phyloP scores from a whole-genome alignment of 1,139 yeast species.

The Debaryomycetaceae sp. region DNA sequence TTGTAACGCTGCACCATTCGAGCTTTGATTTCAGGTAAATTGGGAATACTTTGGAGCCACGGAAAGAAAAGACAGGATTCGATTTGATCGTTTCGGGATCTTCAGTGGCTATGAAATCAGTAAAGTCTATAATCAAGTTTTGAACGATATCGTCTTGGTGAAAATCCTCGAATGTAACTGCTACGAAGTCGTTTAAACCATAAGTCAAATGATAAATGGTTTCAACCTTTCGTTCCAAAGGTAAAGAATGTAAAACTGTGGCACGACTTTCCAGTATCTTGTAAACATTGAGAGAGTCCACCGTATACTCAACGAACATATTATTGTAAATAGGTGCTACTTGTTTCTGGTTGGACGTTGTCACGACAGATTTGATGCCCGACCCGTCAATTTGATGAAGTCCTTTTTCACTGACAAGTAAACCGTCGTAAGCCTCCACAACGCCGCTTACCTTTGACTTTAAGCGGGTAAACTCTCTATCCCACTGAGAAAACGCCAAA shows the following conservation, averaged over 20 bases:
- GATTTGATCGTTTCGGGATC: slow-evolving; percentile 9
- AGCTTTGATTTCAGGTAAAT: background rate
- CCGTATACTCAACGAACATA: background rate
- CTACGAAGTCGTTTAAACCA: background rate
- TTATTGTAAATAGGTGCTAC: background rate
- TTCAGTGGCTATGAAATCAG: slow-evolving; percentile 22
- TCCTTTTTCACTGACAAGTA: background rate
- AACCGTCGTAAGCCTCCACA: background rate
- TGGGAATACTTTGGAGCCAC: background rate
- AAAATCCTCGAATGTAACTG: background rate
- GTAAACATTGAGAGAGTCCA: background rate
- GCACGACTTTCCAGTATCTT: background rate
- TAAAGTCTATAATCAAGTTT: slow-evolving; percentile 22
- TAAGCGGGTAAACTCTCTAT: background rate
- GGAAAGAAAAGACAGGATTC: background rate
- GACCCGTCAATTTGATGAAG: background rate
- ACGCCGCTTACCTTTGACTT: slow-evolving; percentile 4
- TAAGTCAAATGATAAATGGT: background rate
- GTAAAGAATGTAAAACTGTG: background rate
- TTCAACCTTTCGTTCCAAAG: background rate
- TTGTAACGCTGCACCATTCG: background rate
- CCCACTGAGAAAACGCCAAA: background rate
- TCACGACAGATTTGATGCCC: background rate
- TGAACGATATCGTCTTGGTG: slow-evolving; percentile 8
- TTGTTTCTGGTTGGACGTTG: background rate